A percentile compares a stretch with the other conserved stretches of the same genome.
Conservation (phyloP, 169 alveolate species). For the Haemoproteus tartakovskyi region DNA sequence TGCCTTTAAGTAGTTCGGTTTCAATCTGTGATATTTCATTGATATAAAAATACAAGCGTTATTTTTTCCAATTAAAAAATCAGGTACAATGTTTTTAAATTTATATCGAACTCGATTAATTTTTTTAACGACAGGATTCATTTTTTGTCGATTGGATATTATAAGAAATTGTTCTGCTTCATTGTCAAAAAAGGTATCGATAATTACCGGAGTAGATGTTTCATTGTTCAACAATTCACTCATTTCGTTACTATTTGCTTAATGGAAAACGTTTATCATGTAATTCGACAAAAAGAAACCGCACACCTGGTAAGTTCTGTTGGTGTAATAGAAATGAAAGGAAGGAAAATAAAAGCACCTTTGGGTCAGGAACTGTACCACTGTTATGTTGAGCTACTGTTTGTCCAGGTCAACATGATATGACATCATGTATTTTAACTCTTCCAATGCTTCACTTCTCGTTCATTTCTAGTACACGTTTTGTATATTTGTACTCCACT, state of each 20-base stretch:
- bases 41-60: slow-evolving; percentile 75
- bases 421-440: no score
- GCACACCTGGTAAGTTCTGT: no score
- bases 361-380: no score
- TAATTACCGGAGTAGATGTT: not conserved
- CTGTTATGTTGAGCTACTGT: no score
- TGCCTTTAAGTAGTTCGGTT: slow-evolving; percentile 67
- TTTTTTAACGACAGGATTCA: slow-evolving; percentile 75
- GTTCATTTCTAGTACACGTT: no score
- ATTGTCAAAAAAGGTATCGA: slow-evolving; percentile 9
- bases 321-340: no score
- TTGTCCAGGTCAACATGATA: no score
- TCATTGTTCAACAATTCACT: no score
- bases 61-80: slow-evolving; percentile 68
- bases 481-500: no score
- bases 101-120: slow-evolving; percentile 64
- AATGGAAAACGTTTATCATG: not conserved
- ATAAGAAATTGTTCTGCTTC: slow-evolving; percentile 62
- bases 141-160: slow-evolving; percentile 74
- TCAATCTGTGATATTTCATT: slow-evolving; percentile 73
- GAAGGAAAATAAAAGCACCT: no score
- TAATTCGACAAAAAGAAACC: no score
- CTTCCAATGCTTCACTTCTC: no score
- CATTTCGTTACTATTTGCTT: not conserved
- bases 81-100: slow-evolving; percentile 72